Conservation (phyloP, 108 stramenopile species). For the Cylindrotheca fusiformis region DNA sequence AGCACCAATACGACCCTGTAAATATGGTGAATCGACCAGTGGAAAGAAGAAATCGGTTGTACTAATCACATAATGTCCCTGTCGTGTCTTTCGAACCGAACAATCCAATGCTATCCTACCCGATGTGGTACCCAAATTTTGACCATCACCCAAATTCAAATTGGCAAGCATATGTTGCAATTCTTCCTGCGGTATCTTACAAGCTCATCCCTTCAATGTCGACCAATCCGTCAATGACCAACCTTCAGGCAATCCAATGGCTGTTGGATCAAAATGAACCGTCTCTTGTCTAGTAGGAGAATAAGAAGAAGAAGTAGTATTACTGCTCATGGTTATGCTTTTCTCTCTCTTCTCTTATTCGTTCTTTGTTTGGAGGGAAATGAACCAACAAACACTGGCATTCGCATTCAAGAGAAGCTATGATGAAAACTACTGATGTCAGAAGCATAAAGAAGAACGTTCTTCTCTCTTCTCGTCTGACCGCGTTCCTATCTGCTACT, state of each 20-base stretch:
- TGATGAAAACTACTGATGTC: no score
- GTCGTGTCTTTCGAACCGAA: conserved; percentile 59
- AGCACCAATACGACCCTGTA: conserved; percentile 84
- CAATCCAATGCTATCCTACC: conserved; percentile 82
- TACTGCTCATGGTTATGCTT: no score
- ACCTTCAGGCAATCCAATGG: conserved; percentile 57
- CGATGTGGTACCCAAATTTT: conserved; percentile 69
- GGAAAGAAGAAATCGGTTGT: conserved; percentile 90
- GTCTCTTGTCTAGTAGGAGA: conserved; percentile 40
- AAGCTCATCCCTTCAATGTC: conserved; percentile 88
- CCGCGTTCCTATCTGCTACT: no score
- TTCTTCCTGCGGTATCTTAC: conserved; percentile 81
- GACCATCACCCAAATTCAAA: conserved; percentile 66
- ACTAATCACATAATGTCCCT: conserved; percentile 54
- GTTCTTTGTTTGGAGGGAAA: no score
- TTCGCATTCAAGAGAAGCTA: no score
- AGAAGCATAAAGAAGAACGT: no score
- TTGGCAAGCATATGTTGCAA: conserved; percentile 70
- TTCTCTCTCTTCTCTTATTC: no score
- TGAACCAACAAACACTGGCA: no score
- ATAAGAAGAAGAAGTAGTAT: no score
- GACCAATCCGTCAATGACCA: conserved; percentile 78
- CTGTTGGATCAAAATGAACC: conserved; percentile 75
- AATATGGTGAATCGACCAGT: conserved; percentile 78
- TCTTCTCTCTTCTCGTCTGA: no score